Percentiles rank a stretch among this genome's conserved stretches.
phyloP scores from a whole-genome alignment of 352 stramenopile species.

The Paralagenidium karlingii region DNA sequence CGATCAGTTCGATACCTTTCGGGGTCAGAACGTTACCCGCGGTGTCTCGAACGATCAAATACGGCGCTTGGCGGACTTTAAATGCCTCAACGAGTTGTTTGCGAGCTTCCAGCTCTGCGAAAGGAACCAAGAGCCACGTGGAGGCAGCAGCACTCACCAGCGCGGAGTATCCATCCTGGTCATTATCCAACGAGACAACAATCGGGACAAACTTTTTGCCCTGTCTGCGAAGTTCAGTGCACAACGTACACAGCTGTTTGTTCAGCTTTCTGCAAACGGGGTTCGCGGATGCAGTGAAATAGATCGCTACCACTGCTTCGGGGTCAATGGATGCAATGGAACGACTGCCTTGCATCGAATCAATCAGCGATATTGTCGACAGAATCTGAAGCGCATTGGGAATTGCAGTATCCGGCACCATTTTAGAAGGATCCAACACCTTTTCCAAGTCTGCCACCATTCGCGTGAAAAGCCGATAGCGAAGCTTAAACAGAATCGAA shows the following conservation, averaged over 20 bases:
- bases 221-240: conserved; percentile 17
- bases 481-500: conserved; percentile 46
- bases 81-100: conserved; percentile 65
- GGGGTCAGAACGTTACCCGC: conserved; percentile 53
- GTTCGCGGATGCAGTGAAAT: conserved; percentile 45
- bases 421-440: conserved; percentile 36
- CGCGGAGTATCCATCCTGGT: conserved; percentile 33
- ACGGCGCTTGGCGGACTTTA: conserved; percentile 32
- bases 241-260: conserved; percentile 33
- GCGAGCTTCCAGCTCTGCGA: conserved; percentile 49
- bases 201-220: conserved; percentile 55
- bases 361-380: conserved; percentile 44
- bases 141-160: conserved; percentile 47
- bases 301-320: conserved; percentile 56
- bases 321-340: conserved; percentile 30
- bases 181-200: conserved; percentile 60
- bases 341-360: conserved; percentile 63
- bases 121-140: conserved; percentile 56
- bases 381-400: conserved; percentile 45
- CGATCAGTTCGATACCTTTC: conserved; percentile 51
- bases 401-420: conserved; percentile 23
- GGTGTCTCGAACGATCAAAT: conserved; percentile 40
- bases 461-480: conserved; percentile 48
- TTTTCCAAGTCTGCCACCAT: conserved; percentile 41
- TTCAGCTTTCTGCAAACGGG: conserved; percentile 34